phyloP scores from a whole-genome alignment of 2,329 filamentous ascomycete species.

The Colletotrichum sp. region DNA sequence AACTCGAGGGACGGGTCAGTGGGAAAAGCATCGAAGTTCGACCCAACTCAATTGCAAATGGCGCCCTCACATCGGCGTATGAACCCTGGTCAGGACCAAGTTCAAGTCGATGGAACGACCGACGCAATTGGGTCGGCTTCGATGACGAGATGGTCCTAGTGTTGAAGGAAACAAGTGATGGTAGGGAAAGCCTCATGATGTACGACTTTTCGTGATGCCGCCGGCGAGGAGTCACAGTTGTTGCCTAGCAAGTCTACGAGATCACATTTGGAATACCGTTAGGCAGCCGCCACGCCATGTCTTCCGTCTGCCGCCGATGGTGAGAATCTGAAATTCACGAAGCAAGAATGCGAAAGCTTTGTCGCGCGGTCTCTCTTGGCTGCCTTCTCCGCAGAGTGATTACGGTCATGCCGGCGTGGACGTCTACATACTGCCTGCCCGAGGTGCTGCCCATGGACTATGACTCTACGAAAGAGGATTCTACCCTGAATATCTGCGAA shows the following conservation, averaged over 20 bases:
- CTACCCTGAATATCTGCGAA: not conserved
- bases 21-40: slow-evolving; percentile 57
- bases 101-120: slow-evolving; percentile 45
- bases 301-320: not conserved
- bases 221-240: not conserved
- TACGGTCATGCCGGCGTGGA: not conserved
- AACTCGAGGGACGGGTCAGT: slow-evolving; percentile 74
- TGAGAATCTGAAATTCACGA: not conserved
- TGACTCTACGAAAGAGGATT: not conserved
- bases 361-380: not conserved
- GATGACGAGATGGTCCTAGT: slow-evolving; percentile 93
- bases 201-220: slow-evolving; percentile 80
- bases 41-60: slow-evolving; percentile 33
- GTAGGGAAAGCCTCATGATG: slow-evolving; percentile 76
- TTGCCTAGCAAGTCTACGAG: not conserved
- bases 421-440: not conserved
- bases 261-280: not conserved
- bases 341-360: too few species aligned
- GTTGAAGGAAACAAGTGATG: slow-evolving; percentile 71
- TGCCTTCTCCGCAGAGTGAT: not conserved
- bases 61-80: not conserved
- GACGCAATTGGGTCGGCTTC: slow-evolving; percentile 78
- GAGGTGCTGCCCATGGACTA: not conserved
- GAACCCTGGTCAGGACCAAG: not conserved
- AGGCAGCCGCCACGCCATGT: not conserved